Base-by-base conservation (phyloP, 2,329 filamentous ascomycete genomes). In the Monosporascus sp. region DNA sequence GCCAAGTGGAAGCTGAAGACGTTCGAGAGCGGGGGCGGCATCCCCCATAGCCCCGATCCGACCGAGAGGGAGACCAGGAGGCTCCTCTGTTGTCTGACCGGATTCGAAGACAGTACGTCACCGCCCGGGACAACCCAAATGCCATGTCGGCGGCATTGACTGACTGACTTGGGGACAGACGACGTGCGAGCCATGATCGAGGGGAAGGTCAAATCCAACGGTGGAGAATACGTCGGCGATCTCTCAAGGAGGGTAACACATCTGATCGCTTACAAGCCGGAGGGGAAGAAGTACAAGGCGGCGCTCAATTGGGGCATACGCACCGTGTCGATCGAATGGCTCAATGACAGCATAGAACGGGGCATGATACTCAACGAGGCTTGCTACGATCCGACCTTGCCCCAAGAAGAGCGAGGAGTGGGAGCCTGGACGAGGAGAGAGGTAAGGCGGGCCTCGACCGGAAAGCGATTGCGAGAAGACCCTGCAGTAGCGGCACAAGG, bases 321-420 rank as follows among this genome's bases (percentile, higher is more conserved):
- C 50, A 83, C 91, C 24, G 90, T 99, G 24, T 86, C 88, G 1
- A 70, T 89, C 36, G 86, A 91, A 65, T 99, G 94, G 94, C 80
- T 97, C 38, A 75, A 85, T 49, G 89, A 97, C 65, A 93, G 89
- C 63, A 71, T 94, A 54, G 81, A 88, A 59, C 82, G 94, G 57
- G 90, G 91, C 53, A 94, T 99, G 90, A 88, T 92, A 20, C 75
- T 99, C 20, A 89, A 97, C 52, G 94, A 97, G 68, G 72, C 76
- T n/a, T 83, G 83, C 55, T 99, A 95, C 69, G 86, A 95, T 66
- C 92, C 90, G 2, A 74, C 81, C 25, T 69, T 93, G 18, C 84
- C 89, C 0, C 59, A 66, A 7, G 82, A 87, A 59, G 78, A 91
- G 64, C 87, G 91, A 65, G 94, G 93, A 0, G 74, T 79, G 35